A percentile compares a stretch with the other conserved stretches of the same genome.
phyloP scores from a whole-genome alignment of 345 rosid genomes.

The Pugionium cornutum region DNA sequence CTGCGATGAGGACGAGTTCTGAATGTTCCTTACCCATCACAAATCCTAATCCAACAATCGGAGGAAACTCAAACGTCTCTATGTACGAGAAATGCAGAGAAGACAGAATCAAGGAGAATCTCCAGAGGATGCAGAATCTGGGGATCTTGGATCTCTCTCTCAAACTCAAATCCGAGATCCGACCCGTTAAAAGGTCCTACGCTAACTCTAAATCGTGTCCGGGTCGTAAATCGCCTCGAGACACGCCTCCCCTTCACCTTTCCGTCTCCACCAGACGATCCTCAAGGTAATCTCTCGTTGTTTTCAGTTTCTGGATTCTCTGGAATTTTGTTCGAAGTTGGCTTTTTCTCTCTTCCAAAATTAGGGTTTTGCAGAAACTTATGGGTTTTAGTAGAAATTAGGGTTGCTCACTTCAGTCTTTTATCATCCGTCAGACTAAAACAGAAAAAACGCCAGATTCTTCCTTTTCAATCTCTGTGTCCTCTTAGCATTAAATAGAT shows the following conservation, averaged over 20 bases:
- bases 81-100: conserved; percentile 75
- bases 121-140: conserved; percentile 64
- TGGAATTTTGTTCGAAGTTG: not conserved
- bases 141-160: conserved; percentile 72
- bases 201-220: conserved; percentile 13
- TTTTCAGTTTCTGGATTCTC: not conserved
- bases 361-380: not conserved
- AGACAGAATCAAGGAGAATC: conserved; percentile 77
- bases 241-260: conserved; percentile 28
- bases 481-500: not conserved
- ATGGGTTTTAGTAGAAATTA: conserved; percentile 14
- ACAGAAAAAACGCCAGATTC: not conserved
- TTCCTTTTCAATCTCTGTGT: conserved; percentile 4
- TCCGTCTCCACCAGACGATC: conserved; percentile 60
- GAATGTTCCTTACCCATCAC: conserved; percentile 19
- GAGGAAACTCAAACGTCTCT: conserved; percentile 42
- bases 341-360: not conserved
- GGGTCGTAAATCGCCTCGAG: conserved; percentile 14
- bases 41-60: conserved; percentile 27
- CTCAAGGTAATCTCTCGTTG: conserved; percentile 53
- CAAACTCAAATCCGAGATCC: conserved; percentile 48
- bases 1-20: conserved; percentile 28
- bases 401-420: conserved; percentile 1
- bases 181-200: conserved; percentile 41
- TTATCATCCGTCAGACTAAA: not conserved